These are phyloP conservation scores for Aureobasidium sp. DNA, from an alignment of 2,329 filamentous ascomycete genomes.

Conservation along the genomic window DNA sequence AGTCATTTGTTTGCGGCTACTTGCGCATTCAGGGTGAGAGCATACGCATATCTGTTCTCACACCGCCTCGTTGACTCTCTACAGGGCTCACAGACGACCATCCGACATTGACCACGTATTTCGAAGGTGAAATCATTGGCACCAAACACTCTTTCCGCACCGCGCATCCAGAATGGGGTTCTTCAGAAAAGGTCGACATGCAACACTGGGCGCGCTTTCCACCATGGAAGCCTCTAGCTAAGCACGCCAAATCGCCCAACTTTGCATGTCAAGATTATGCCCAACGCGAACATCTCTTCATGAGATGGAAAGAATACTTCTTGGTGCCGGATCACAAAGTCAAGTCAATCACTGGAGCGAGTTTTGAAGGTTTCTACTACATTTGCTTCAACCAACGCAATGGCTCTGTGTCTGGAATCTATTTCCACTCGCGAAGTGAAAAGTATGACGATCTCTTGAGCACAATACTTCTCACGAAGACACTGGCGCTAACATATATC, in stretches of 20 bases:
- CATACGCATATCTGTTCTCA: background rate
- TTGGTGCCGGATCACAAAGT: slow-evolving; percentile 92
- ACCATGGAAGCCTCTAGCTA: slow-evolving; percentile 71
- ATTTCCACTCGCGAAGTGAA: slow-evolving; percentile 97
- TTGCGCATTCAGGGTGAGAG: slow-evolving; percentile 80
- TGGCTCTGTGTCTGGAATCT: slow-evolving; percentile 84
- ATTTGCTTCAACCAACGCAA: slow-evolving; percentile 94
- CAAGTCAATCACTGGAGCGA: slow-evolving; percentile 82
- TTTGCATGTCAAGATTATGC: slow-evolving; percentile 61
- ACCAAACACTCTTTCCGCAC: slow-evolving; percentile 92
- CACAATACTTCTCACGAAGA: background rate
- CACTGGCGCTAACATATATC: background rate
- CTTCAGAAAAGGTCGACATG: slow-evolving; percentile 82
- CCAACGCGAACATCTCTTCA: slow-evolving; percentile 85
- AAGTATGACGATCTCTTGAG: slow-evolving; percentile 55
- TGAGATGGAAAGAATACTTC: slow-evolving; percentile 99
- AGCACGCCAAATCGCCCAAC: slow-evolving; percentile 48
- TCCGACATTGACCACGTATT: slow-evolving; percentile 95
- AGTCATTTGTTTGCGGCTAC: slow-evolving; percentile 93
- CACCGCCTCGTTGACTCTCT: background rate
- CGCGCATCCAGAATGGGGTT: slow-evolving; percentile 83
- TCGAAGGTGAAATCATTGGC: slow-evolving; percentile 96
- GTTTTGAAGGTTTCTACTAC: slow-evolving; percentile 98
- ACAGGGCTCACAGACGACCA: slow-evolving; percentile 88
- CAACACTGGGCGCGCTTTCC: slow-evolving; percentile 89